Percentiles rank a stretch among this genome's conserved stretches.
phyloP scores from a whole-genome alignment of 768 basidiomycete species.

The Psilocybe subaeruginosa region DNA sequence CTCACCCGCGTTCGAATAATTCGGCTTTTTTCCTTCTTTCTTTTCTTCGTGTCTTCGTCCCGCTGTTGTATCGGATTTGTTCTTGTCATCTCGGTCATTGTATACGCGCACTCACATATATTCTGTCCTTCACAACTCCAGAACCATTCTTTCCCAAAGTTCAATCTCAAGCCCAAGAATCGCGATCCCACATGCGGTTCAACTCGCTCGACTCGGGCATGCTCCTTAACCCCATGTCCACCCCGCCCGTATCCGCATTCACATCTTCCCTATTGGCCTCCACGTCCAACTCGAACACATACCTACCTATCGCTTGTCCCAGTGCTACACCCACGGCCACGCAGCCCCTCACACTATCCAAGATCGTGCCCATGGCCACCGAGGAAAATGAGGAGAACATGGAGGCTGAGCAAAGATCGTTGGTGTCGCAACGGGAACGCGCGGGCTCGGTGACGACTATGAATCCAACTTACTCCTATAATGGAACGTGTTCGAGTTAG shows the following conservation, averaged over 20 bases:
- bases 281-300: neutral
- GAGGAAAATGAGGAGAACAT: conserved; percentile 9
- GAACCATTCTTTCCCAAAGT: conserved; percentile 37
- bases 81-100: conserved; percentile 28
- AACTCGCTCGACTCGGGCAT: conserved; percentile 59
- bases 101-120: too few species aligned
- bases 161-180: conserved; percentile 21
- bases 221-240: neutral
- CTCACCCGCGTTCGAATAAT: conserved; percentile 44
- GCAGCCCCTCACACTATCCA: neutral
- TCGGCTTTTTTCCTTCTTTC: conserved; percentile 10
- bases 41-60: neutral
- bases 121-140: conserved; percentile 4
- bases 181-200: conserved; percentile 48
- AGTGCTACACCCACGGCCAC: neutral
- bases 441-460: neutral
- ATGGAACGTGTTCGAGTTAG: conserved; percentile 32
- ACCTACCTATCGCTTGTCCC: neutral
- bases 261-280: neutral
- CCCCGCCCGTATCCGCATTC: too few species aligned
- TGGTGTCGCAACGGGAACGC: neutral
- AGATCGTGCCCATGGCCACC: conserved; percentile 10
- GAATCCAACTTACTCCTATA: neutral
- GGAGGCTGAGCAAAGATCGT: neutral
- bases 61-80: neutral